phyloP scores from a whole-genome alignment of 495 filamentous ascomycete species.

The Penicillium odoratum region DNA sequence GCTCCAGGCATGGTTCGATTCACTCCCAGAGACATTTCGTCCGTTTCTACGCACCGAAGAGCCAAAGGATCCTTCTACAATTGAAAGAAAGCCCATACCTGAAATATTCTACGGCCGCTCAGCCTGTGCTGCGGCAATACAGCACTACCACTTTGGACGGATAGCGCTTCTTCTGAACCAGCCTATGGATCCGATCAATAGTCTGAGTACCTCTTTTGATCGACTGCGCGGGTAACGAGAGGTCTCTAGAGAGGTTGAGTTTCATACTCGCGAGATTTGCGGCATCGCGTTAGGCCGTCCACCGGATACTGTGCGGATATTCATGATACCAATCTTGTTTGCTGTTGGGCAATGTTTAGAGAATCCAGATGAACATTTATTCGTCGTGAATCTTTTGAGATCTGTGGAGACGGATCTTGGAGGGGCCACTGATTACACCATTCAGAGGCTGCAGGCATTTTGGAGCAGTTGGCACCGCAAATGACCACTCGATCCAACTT shows the following conservation, averaged over 20 bases:
- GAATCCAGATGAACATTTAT: conserved; percentile 31
- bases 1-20: conserved; percentile 42
- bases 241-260: conserved; percentile 47
- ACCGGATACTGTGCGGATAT: conserved; percentile 33
- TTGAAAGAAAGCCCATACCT: conserved; percentile 31
- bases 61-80: conserved; percentile 27
- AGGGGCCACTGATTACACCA: conserved; percentile 35
- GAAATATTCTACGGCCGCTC: conserved; percentile 38
- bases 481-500: no score
- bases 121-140: conserved; percentile 39
- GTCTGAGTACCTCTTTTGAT: conserved; percentile 40
- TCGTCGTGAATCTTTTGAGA: conserved; percentile 36
- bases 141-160: conserved; percentile 45
- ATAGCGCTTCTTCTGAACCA: conserved; percentile 41
- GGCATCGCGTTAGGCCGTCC: conserved; percentile 43
- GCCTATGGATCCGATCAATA: conserved; percentile 35
- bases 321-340: conserved; percentile 39
- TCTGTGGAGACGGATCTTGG: conserved; percentile 42
- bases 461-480: conserved; percentile 22
- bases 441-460: conserved; percentile 33
- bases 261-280: conserved; percentile 37
- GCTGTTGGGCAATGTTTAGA: conserved; percentile 44
- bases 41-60: conserved; percentile 39
- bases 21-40: conserved; percentile 43
- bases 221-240: conserved; percentile 42